Evolutionary conservation across 202 grass and related monocot species (phyloP), one percentile per base, ranked within the genome.

Genomic region (Zizania palustris): DNA sequence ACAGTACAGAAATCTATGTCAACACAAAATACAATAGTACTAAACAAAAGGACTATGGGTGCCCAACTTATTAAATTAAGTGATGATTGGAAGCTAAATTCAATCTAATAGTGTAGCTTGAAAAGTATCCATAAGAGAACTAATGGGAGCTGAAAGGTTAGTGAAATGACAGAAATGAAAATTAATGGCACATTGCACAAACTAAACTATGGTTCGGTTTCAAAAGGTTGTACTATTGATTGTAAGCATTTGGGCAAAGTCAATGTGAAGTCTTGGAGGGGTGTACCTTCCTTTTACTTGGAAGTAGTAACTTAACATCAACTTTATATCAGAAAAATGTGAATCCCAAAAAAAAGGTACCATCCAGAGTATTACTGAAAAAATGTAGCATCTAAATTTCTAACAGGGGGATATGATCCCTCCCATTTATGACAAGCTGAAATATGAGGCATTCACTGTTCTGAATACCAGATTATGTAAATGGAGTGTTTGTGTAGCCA

Each of bases 181-280:
- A 62, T 57, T 68, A 68, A 69, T 9, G 4, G 14, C 28, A 49
- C 65, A 49, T 39, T 21, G 15, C 7, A 18, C 14, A 28, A 50
- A 72, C 9, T 50, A 34, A 72, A 53, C 8, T 42, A 53, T 5
- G 56, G 19, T 72, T 80, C 67, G 0, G 12, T 72, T 80, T 80
- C 45, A 51, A 63, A 39, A 53, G 43, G 67, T 18, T 80, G 78
- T 8, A 4, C 7, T 44, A 68, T 78, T 9, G 41, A 41, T 42
- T 41, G 40, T 51, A 63, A 18, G 57, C 1, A 63, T 33, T 51
- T 9, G 4, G 45, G 35, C 20, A 39, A 72, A 21, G 7, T 14
- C 57, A 63, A 71, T 71, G 34, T 12, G 49, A 44, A 13, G 16
- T 12, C 46, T 53, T 50, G 60, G 14, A 63, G n/a, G 60, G 36